phyloP scores from a whole-genome alignment of 1,284 basidiomycete genomes.

The Ceratobasidium sp. region DNA sequence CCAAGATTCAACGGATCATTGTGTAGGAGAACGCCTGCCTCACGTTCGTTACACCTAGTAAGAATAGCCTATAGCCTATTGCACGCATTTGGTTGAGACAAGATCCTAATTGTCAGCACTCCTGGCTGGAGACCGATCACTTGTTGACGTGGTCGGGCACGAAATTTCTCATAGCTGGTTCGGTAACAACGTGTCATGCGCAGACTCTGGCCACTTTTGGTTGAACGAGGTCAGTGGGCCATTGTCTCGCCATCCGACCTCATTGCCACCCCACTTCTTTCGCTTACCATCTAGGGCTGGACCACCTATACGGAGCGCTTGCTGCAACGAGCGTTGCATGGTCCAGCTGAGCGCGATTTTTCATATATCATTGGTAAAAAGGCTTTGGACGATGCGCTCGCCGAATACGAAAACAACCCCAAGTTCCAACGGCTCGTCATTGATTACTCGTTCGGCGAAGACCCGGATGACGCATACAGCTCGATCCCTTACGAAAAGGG shows the following conservation, averaged over 20 bases:
- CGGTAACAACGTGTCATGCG: constrained; percentile 54
- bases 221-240: constrained; percentile 72
- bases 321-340: constrained; percentile 77
- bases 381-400: constrained; percentile 75
- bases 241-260: not conserved
- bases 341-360: constrained; percentile 84
- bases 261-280: not conserved
- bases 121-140: constrained; percentile 81
- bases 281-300: constrained; percentile 65
- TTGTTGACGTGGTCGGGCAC: constrained; percentile 86
- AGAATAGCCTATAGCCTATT: constrained; percentile 49
- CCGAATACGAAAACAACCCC: constrained; percentile 57
- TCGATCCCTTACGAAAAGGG: constrained; percentile 80
- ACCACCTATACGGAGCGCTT: constrained; percentile 94
- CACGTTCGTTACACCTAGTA: constrained; percentile 88
- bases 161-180: constrained; percentile 56
- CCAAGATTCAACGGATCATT: constrained; percentile 21
- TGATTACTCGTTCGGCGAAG: constrained; percentile 82
- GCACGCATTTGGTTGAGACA: not conserved
- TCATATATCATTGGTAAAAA: constrained; percentile 82
- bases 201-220: constrained; percentile 75
- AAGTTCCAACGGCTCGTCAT: constrained; percentile 89
- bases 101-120: constrained; percentile 62
- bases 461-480: constrained; percentile 83
- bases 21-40: constrained; percentile 81